A percentile compares a stretch with the other conserved stretches of the same genome.
Conservation (phyloP, 345 rosid species). For the Brassica incana region DNA sequence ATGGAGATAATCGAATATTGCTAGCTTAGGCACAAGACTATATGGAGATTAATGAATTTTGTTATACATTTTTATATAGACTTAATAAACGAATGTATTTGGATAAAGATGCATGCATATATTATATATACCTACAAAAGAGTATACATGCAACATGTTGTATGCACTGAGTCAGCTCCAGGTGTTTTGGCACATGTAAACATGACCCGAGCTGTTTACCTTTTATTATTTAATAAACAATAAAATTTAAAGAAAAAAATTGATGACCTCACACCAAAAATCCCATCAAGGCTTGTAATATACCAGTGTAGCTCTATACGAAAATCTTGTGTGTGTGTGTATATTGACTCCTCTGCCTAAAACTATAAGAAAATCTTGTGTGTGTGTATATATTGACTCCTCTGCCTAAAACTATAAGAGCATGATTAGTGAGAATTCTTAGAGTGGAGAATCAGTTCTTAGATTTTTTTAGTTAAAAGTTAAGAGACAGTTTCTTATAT, state of each 20-base stretch:
- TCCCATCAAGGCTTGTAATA: neutral
- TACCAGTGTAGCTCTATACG: neutral
- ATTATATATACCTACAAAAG: neutral
- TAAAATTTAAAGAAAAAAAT: no score
- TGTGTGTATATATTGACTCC: neutral
- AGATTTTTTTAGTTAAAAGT: no score
- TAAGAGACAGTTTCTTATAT: no score
- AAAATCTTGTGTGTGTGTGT: no score
- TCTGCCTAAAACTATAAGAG: neutral
- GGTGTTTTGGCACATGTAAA: conserved; percentile 33
- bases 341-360: no score
- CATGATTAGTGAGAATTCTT: no score
- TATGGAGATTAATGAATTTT: conserved; percentile 5
- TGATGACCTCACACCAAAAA: neutral
- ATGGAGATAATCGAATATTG: neutral
- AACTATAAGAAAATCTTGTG: no score
- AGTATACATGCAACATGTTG: conserved; percentile 17
- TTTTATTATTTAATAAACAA: neutral
- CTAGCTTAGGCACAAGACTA: neutral
- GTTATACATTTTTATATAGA: neutral
- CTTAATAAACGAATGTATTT: neutral
- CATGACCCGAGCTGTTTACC: conserved; percentile 18
- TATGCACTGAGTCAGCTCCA: conserved; percentile 37
- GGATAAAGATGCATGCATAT: conserved; percentile 1
- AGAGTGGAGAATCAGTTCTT: no score